A percentile compares a stretch with the other conserved stretches of the same genome.
phyloP scores from a whole-genome alignment of 257 asterid genomes.

The Pogostemon cablin region DNA sequence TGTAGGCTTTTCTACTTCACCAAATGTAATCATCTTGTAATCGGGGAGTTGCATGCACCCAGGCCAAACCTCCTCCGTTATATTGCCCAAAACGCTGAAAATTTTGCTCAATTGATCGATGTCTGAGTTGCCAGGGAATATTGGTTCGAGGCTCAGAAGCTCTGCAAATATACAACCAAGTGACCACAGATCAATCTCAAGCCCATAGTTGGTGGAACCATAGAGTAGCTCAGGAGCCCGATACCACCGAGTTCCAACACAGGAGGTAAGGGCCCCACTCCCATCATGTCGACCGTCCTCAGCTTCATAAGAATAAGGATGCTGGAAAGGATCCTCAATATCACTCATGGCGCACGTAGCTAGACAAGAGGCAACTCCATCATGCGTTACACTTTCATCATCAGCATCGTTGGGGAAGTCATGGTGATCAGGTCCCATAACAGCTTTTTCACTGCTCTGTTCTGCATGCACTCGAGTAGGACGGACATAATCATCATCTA shows the following conservation, averaged over 20 bases:
- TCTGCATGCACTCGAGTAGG: constrained; percentile 37
- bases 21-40: constrained; percentile 74
- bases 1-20: constrained; percentile 63
- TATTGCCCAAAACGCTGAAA: constrained; percentile 68
- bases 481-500: constrained; percentile 36
- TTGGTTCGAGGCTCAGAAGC: constrained; percentile 70
- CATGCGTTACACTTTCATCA: constrained; percentile 62
- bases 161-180: constrained; percentile 92
- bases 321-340: constrained; percentile 64
- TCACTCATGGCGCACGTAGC: constrained; percentile 88
- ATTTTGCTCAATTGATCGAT: constrained; percentile 83
- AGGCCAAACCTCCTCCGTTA: constrained; percentile 83
- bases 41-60: constrained; percentile 82
- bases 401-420: constrained; percentile 53
- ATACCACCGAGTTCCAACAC: constrained; percentile 97
- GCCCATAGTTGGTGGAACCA: constrained; percentile 83
- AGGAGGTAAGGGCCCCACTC: constrained; percentile 76
- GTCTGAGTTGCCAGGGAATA: constrained; percentile 87
- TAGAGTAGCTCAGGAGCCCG: constrained; percentile 93
- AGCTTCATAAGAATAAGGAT: constrained; percentile 53
- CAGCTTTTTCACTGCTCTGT: constrained; percentile 38
- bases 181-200: constrained; percentile 94
- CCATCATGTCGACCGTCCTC: constrained; percentile 56
- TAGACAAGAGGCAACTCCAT: constrained; percentile 76
- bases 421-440: constrained; percentile 39